These are phyloP conservation scores for Geosmithia flava DNA, from an alignment of 2,329 filamentous ascomycete species.

Conservation along the genomic window DNA sequence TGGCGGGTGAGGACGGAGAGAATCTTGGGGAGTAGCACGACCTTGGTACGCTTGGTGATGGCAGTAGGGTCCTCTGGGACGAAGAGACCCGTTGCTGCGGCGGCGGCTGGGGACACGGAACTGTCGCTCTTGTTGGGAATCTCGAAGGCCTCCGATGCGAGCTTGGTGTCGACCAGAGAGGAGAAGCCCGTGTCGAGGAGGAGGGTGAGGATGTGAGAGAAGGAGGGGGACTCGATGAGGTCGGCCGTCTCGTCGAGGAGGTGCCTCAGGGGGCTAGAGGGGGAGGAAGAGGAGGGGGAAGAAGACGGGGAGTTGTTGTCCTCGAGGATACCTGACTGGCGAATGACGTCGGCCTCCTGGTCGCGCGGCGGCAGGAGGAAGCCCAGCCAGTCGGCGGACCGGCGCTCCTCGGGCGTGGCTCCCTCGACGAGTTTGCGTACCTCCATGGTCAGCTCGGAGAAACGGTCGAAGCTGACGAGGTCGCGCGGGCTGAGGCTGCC, in stretches of 20 bases:
- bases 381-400: slow-evolving; percentile 57
- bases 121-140: slow-evolving; percentile 12
- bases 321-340: slow-evolving; percentile 67
- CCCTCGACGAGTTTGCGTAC: slow-evolving; percentile 81
- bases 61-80: slow-evolving; percentile 34
- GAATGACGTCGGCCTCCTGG: slow-evolving; percentile 73
- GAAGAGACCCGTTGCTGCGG: slow-evolving; percentile 12
- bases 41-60: slow-evolving; percentile 45
- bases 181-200: slow-evolving; percentile 83
- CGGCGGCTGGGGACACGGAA: background rate
- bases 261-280: slow-evolving; percentile 55
- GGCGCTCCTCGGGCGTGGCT: slow-evolving; percentile 23
- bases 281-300: slow-evolving; percentile 13
- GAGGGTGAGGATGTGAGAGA: slow-evolving; percentile 73
- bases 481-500: slow-evolving; percentile 82
- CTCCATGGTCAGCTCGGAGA: slow-evolving; percentile 70
- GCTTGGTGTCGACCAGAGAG: slow-evolving; percentile 68
- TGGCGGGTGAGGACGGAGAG: slow-evolving; percentile 84
- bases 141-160: slow-evolving; percentile 70
- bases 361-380: slow-evolving; percentile 71
- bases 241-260: slow-evolving; percentile 94
- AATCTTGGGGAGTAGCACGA: slow-evolving; percentile 66
- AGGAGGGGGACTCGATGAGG: slow-evolving; percentile 85
- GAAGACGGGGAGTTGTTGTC: slow-evolving; percentile 28
- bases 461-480: slow-evolving; percentile 66